Base-by-base conservation (phyloP, 352 stramenopile genomes). In the Phytophthora uliginosa region DNA sequence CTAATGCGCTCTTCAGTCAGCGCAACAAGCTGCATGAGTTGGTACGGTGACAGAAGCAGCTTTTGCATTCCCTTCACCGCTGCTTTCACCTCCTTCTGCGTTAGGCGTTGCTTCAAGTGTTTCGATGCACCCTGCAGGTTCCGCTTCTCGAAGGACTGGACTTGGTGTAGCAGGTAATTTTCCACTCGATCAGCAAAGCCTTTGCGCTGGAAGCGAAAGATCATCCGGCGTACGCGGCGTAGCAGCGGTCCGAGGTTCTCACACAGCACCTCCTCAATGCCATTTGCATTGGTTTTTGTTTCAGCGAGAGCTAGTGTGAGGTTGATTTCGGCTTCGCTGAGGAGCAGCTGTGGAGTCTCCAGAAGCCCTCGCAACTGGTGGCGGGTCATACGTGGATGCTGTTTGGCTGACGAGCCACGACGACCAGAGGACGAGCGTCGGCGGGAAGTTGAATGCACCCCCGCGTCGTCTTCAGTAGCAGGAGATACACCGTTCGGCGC, bases 161-260 rank as follows among this genome's bases (percentile, higher is more conserved):
- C 87, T 61, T 92, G 81, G 3, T 79, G 58, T 26, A 89, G 63
- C 58, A 94, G 34, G 42, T 90, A 92, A 3, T 50, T 57, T 4
- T 82, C 74, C 0, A 77, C 26, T 12, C 70, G 69, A 24, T 90
- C 79, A 4, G 61, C 36, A 42, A 94, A 89, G 5, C 70, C 78
- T 31, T 76, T 81, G 13, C 71, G 61, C 52, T 94, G 86, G 63
- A 82, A 94, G 67, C 78, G 73, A 42, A 94, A 94, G 51, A 94
- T 74, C 59, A 83, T 66, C 7, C 70, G 75, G 47, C 86, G 79
- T 28, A 90, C 81, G 18, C 79, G 83, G 26, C 79, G 69, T 22
- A 88, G 61, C 6, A 94, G 54, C 34, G 79, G 60, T 2, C 68
- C 66, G 0, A 92, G 71, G 12, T 83, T 71, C 6, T 77, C 62